A percentile compares a stretch with the other conserved stretches of the same genome.
Conservation (phyloP, 345 rosid genomes). For the Melaleuca alternifolia region DNA sequence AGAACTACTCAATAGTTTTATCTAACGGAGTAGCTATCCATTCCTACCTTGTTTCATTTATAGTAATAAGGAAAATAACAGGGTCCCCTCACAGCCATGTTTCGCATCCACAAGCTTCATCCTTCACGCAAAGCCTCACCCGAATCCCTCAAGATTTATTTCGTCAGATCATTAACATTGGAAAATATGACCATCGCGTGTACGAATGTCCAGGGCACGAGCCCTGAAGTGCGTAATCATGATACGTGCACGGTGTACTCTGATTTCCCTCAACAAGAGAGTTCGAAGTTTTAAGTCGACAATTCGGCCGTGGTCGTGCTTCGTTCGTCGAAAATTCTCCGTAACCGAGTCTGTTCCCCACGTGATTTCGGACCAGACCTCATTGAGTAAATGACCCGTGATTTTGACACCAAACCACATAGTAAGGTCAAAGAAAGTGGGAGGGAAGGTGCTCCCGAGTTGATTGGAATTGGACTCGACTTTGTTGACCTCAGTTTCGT, state of each 20-base stretch:
- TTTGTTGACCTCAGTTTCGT: background rate
- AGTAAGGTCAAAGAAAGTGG: background rate
- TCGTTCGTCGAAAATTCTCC: background rate
- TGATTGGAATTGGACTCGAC: background rate
- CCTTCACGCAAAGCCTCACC: no score
- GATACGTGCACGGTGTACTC: background rate
- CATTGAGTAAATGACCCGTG: background rate
- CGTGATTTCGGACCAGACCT: no score
- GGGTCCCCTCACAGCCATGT: no score
- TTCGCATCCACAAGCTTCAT: no score
- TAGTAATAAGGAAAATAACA: no score
- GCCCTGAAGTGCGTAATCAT: background rate
- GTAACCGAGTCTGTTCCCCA: background rate
- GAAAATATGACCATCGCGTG: no score
- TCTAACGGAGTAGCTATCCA: no score
- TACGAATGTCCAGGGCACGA: background rate
- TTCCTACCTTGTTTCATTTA: no score
- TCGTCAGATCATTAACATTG: no score
- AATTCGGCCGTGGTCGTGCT: background rate
- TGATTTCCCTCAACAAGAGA: background rate
- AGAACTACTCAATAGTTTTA: no score
- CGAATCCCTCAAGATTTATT: no score
- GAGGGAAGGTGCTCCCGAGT: background rate
- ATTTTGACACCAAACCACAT: background rate
- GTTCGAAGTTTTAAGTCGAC: background rate